These are phyloP conservation scores for Baudoinia panamericana DNA, from an alignment of 495 filamentous ascomycete species.

Conservation along the genomic window DNA sequence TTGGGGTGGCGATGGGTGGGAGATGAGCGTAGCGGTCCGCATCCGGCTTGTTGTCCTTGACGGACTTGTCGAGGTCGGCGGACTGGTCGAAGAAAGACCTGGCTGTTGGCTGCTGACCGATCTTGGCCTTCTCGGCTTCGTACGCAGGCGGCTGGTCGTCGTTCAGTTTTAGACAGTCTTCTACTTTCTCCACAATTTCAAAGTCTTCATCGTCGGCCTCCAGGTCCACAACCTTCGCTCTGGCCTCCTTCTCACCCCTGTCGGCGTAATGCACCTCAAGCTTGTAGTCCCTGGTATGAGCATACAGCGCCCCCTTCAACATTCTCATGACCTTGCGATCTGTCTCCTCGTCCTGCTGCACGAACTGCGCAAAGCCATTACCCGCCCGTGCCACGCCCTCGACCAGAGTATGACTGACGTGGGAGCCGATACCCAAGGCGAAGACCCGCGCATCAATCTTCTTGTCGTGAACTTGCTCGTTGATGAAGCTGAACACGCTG, in stretches of 20 bases:
- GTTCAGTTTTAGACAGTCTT: slow-evolving; percentile 29
- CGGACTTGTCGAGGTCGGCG: slow-evolving; percentile 28
- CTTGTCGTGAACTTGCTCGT: slow-evolving; percentile 33
- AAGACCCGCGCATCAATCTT: slow-evolving; percentile 49
- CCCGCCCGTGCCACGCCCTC: slow-evolving; percentile 55
- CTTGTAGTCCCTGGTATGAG: slow-evolving; percentile 46
- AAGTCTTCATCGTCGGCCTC: slow-evolving; percentile 37
- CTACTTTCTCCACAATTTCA: slow-evolving; percentile 43
- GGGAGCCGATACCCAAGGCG: slow-evolving; percentile 49
- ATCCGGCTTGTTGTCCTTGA: slow-evolving; percentile 11
- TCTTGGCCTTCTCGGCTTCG: slow-evolving; percentile 13
- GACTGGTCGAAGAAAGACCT: slow-evolving; percentile 46
- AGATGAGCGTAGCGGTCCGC: slow-evolving; percentile 34
- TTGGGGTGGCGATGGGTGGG: slow-evolving; percentile 38
- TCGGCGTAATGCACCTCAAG: slow-evolving; percentile 46
- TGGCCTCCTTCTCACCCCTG: slow-evolving; percentile 14
- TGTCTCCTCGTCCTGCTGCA: slow-evolving; percentile 44
- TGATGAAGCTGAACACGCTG: slow-evolving; percentile 42
- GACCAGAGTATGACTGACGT: slow-evolving; percentile 49
- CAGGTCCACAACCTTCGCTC: slow-evolving; percentile 1
- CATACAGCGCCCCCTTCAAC: slow-evolving; percentile 53
- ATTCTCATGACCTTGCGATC: slow-evolving; percentile 55
- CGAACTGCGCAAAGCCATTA: slow-evolving; percentile 52
- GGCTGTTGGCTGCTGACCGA: slow-evolving; percentile 23
- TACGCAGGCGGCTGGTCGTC: slow-evolving; percentile 9